phyloP scores from a whole-genome alignment of 2,329 filamentous ascomycete genomes.

The Fusarium tricinctum region DNA sequence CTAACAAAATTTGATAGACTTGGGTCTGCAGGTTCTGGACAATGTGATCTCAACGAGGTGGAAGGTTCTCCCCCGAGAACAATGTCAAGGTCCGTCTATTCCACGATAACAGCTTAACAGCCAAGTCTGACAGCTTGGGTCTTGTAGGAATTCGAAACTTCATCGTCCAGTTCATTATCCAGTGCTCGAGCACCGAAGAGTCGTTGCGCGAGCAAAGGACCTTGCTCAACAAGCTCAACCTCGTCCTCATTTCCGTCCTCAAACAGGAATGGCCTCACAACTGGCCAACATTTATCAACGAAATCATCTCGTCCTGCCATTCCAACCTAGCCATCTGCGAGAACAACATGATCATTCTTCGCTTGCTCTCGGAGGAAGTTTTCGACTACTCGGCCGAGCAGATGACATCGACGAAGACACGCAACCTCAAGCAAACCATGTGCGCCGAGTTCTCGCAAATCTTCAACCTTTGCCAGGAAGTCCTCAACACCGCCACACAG shows the following conservation, averaged over 20 bases:
- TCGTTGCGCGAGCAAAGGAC: conserved; percentile 86
- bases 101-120: background rate
- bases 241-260: conserved; percentile 95
- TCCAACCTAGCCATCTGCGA: conserved; percentile 97
- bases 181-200: conserved; percentile 91
- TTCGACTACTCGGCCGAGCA: conserved; percentile 99
- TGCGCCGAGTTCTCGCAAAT: conserved; percentile 98
- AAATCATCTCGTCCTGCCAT: conserved; percentile 97
- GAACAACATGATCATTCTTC: conserved; percentile 99
- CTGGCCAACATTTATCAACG: conserved; percentile 99
- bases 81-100: conserved; percentile 80
- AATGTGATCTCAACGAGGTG: conserved; percentile 99
- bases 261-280: conserved; percentile 99
- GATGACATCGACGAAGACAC: conserved; percentile 98
- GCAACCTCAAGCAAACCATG: conserved; percentile 98
- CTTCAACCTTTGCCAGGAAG: conserved; percentile 97
- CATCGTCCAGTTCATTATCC: conserved; percentile 97
- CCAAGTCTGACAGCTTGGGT: conserved; percentile 30
- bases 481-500: conserved; percentile 90
- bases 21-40: conserved; percentile 96
- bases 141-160: conserved; percentile 94
- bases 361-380: conserved; percentile 95
- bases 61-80: conserved; percentile 96
- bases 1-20: conserved; percentile 68
- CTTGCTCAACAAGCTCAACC: conserved; percentile 96